phyloP scores from a whole-genome alignment of 2,329 filamentous ascomycete species.

The Lanzia echinophila region DNA sequence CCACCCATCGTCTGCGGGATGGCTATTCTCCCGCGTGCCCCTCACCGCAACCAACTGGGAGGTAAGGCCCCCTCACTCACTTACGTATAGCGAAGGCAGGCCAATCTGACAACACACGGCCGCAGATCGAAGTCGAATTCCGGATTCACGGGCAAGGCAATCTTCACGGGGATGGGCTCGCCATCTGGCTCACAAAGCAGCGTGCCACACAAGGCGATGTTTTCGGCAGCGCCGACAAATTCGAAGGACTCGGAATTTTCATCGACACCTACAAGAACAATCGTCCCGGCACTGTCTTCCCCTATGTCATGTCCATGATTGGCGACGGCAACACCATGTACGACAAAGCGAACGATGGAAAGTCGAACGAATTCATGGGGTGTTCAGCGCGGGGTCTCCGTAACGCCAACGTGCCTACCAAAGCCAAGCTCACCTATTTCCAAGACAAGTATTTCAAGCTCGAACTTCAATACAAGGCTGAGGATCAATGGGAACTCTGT shows the following conservation, averaged over 20 bases:
- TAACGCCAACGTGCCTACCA: conserved; percentile 71
- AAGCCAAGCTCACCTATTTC: conserved; percentile 88
- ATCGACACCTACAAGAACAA: conserved; percentile 99
- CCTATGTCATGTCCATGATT: conserved; percentile 97
- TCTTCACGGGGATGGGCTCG: conserved; percentile 92
- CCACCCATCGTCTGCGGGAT: conserved; percentile 82
- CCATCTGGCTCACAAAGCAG: conserved; percentile 96
- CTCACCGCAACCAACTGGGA: conserved; percentile 98
- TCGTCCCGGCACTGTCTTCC: conserved; percentile 88
- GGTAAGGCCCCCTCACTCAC: conserved; percentile 33
- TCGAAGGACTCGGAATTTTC: conserved; percentile 87
- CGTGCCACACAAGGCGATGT: conserved; percentile 74
- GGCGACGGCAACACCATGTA: conserved; percentile 86
- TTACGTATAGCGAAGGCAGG: not conserved
- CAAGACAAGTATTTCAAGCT: conserved; percentile 87
- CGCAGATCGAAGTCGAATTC: conserved; percentile 82
- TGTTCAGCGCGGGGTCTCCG: conserved; percentile 92
- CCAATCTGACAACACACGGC: not conserved
- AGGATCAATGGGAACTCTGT: conserved; percentile 82
- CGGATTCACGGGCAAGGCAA: conserved; percentile 83
- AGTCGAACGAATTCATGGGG: conserved; percentile 84
- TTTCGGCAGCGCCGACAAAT: conserved; percentile 81
- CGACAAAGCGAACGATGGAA: conserved; percentile 91
- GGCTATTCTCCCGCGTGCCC: conserved; percentile 89
- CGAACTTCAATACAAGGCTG: conserved; percentile 89